Conservation (phyloP, 2,329 filamentous ascomycete genomes). For the Fusarium irregulare region DNA sequence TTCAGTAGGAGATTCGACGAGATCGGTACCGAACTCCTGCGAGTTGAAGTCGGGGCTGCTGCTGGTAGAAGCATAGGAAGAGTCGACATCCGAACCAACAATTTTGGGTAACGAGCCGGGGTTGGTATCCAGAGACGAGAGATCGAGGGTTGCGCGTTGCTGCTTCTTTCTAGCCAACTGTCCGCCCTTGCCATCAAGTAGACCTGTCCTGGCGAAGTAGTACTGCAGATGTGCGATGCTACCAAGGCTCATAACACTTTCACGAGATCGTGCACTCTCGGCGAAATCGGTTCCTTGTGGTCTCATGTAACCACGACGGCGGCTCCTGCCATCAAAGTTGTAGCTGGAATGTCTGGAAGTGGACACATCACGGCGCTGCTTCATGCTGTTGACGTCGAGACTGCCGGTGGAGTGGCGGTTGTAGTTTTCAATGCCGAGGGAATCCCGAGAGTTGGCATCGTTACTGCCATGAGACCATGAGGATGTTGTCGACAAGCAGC, state of each 20-base stretch:
- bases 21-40: slow-evolving; percentile 52
- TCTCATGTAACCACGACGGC: slow-evolving; percentile 85
- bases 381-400: slow-evolving; percentile 65
- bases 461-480: slow-evolving; percentile 67
- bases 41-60: slow-evolving; percentile 67
- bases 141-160: slow-evolving; percentile 67
- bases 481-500: slow-evolving; percentile 72
- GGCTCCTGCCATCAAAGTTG: slow-evolving; percentile 55
- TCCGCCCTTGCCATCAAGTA: slow-evolving; percentile 92
- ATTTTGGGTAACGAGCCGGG: slow-evolving; percentile 51
- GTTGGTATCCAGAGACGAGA: slow-evolving; percentile 61
- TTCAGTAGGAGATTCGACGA: slow-evolving; percentile 62
- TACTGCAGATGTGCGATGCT: slow-evolving; percentile 98
- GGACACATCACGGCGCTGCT: slow-evolving; percentile 49
- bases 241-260: slow-evolving; percentile 95
- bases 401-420: slow-evolving; percentile 71
- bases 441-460: slow-evolving; percentile 63
- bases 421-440: slow-evolving; percentile 64
- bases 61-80: slow-evolving; percentile 69
- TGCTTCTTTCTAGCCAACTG: slow-evolving; percentile 81
- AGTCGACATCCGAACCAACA: slow-evolving; percentile 64
- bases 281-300: slow-evolving; percentile 91
- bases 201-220: slow-evolving; percentile 94
- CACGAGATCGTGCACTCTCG: slow-evolving; percentile 86
- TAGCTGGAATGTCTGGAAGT: slow-evolving; percentile 61